phyloP scores from a whole-genome alignment of 1,284 basidiomycete species.

The Bondarzewia mesenterica region DNA sequence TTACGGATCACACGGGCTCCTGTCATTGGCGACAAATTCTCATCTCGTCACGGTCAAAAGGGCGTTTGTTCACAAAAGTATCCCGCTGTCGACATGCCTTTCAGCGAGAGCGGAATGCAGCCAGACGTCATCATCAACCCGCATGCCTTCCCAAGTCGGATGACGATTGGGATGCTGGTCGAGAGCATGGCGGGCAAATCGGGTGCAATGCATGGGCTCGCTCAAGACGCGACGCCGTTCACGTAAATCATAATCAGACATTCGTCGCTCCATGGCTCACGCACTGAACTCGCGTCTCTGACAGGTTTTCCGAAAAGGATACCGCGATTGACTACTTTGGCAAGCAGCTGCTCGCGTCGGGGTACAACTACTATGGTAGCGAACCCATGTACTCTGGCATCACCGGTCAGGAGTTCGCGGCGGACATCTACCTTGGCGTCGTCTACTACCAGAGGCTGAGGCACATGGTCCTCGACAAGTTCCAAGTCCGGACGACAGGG shows the following conservation, averaged over 20 bases:
- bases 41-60: constrained; percentile 98
- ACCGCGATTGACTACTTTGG: constrained; percentile 97
- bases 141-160: constrained; percentile 98
- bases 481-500: constrained; percentile 97
- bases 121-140: constrained; percentile 99
- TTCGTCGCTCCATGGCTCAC: background rate
- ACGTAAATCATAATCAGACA: constrained; percentile 44
- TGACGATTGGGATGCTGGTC: constrained; percentile 99
- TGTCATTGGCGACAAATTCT: constrained; percentile 99
- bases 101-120: constrained; percentile 97
- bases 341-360: constrained; percentile 86
- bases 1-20: constrained; percentile 92
- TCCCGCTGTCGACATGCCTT: constrained; percentile 98
- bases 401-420: constrained; percentile 96
- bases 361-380: constrained; percentile 99
- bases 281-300: constrained; percentile 2
- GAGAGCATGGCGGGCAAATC: constrained; percentile 99
- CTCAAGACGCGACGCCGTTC: constrained; percentile 98
- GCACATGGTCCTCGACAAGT: constrained; percentile 99
- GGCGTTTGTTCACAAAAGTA: constrained; percentile 99
- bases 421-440: constrained; percentile 97
- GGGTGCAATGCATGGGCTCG: constrained; percentile 95
- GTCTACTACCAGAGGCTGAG: constrained; percentile 98
- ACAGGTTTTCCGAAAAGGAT: constrained; percentile 90
- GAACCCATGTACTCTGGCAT: constrained; percentile 99